A percentile compares a stretch with the other conserved stretches of the same genome.
phyloP scores from a whole-genome alignment of 164 flowering plant species.

The Liquidambar formosana region DNA sequence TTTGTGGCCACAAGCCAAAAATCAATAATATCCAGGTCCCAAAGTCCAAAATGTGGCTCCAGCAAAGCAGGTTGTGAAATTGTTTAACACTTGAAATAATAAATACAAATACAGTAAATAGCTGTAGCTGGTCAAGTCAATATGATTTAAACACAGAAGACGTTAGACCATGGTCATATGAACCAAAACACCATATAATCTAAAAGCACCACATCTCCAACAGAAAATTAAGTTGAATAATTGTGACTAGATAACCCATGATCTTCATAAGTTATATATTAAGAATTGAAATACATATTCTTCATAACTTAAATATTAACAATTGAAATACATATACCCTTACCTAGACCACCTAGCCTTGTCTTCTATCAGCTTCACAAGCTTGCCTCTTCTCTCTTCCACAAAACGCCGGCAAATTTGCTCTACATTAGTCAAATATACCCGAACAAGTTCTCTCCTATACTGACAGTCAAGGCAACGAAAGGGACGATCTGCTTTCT shows the following conservation, averaged over 20 bases:
- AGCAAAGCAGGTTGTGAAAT: neutral
- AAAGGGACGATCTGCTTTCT: conserved; percentile 84
- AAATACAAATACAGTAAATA: no score
- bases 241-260: neutral
- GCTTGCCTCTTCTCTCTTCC: conserved; percentile 82
- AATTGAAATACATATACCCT: neutral
- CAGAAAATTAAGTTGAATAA: neutral
- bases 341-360: conserved; percentile 93
- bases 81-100: neutral
- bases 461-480: conserved; percentile 93
- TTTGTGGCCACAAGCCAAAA: neutral
- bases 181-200: neutral
- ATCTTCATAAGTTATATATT: neutral
- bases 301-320: no score
- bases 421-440: conserved; percentile 89
- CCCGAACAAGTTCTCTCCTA: conserved; percentile 93
- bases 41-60: conserved; percentile 3
- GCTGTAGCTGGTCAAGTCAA: neutral
- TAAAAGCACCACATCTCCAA: neutral
- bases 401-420: conserved; percentile 81
- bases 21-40: neutral
- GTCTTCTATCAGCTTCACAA: conserved; percentile 82
- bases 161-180: neutral
- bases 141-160: neutral
- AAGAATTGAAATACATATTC: no score